Conservation (phyloP, 2,329 filamentous ascomycete genomes). For the Dryadomyces sulphureus region DNA sequence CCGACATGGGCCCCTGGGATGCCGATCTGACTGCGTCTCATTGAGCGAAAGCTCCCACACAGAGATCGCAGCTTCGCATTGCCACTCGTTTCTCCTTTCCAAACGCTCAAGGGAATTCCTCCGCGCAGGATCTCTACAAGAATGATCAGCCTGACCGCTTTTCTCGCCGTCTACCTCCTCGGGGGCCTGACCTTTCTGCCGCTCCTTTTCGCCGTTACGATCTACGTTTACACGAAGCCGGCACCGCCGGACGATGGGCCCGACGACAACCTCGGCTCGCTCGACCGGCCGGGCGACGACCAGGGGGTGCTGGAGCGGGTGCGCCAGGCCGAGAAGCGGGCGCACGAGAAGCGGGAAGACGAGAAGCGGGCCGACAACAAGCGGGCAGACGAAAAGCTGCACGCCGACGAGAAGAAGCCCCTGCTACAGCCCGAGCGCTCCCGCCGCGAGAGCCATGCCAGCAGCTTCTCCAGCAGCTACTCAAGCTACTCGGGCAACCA, state of each 20-base stretch:
- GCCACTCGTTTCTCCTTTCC: background rate
- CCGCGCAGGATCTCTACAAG: background rate
- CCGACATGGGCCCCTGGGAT: background rate
- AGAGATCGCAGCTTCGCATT: background rate
- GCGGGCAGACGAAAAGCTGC: too few relatives aligned
- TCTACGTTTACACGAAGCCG: conserved; percentile 51
- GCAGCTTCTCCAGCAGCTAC: too few relatives aligned
- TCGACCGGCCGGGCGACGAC: conserved; percentile 50
- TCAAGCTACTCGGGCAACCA: too few relatives aligned
- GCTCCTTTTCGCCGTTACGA: conserved; percentile 38
- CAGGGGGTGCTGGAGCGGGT: conserved; percentile 40
- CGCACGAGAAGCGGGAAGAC: conserved; percentile 16
- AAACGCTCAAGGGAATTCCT: too few relatives aligned
- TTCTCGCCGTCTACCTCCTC: conserved; percentile 65
- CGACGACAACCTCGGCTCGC: background rate
- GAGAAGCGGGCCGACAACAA: background rate
- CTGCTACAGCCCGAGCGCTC: background rate
- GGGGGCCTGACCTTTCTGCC: conserved; percentile 84
- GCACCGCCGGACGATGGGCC: conserved; percentile 43
- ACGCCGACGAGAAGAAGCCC: conserved; percentile 24
- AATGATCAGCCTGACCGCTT: conserved; percentile 26
- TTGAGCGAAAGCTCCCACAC: background rate
- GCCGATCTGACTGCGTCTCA: background rate
- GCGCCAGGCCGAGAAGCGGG: too few relatives aligned
- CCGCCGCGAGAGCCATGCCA: conserved; percentile 12